These are phyloP conservation scores for Termitomyces sp. DNA, from an alignment of 768 basidiomycete species.

Conservation along the genomic window DNA sequence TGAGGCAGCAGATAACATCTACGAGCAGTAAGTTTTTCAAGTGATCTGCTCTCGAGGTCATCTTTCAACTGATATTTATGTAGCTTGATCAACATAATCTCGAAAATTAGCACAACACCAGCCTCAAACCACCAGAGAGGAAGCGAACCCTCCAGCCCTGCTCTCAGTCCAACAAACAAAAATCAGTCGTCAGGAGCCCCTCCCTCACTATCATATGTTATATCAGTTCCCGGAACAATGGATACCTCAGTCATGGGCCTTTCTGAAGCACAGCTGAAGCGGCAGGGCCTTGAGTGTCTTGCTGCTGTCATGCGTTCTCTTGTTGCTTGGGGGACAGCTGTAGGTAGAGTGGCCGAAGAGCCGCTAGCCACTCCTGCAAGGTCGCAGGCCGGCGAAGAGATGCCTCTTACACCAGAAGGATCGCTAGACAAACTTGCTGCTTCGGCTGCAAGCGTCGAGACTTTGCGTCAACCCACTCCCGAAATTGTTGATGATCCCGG, in stretches of 20 bases:
- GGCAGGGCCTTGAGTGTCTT: slow-evolving; percentile 94
- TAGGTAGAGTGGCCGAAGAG: slow-evolving; percentile 46
- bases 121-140: slow-evolving; percentile 47
- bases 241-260: slow-evolving; percentile 67
- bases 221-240: slow-evolving; percentile 64
- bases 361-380: slow-evolving; percentile 36
- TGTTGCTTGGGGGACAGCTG: slow-evolving; percentile 82
- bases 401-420: slow-evolving; percentile 50
- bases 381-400: slow-evolving; percentile 54
- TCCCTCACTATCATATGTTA: slow-evolving; percentile 64
- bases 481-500: slow-evolving; percentile 88
- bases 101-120: slow-evolving; percentile 77
- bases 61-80: slow-evolving; percentile 8
- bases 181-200: slow-evolving; percentile 34
- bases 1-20: slow-evolving; percentile 93
- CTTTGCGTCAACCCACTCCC: slow-evolving; percentile 67
- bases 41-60: neutral
- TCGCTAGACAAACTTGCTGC: slow-evolving; percentile 55
- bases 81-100: slow-evolving; percentile 81
- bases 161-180: slow-evolving; percentile 51
- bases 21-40: slow-evolving; percentile 74
- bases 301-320: slow-evolving; percentile 86
- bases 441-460: slow-evolving; percentile 48
- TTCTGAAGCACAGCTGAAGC: slow-evolving; percentile 80
- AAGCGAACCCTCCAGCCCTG: slow-evolving; percentile 61